Percentiles rank a stretch among this genome's conserved stretches.
phyloP scores from a whole-genome alignment of 1,139 yeast genomes.

The Saccharomycopsis hybrid region DNA sequence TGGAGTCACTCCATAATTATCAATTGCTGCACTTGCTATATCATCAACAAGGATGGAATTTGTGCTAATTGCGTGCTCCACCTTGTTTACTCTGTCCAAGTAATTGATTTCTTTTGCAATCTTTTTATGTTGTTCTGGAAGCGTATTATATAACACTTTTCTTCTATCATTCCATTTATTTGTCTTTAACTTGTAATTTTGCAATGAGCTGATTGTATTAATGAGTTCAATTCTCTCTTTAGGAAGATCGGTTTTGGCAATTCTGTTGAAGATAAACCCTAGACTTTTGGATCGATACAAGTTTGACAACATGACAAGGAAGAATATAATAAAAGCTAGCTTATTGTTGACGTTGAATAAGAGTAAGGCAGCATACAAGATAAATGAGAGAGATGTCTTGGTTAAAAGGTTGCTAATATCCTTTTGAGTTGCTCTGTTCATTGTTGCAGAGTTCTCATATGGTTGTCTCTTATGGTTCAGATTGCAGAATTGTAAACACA shows the following conservation, averaged over 20 bases:
- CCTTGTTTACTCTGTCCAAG: conserved; percentile 39
- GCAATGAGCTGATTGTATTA: conserved; percentile 47
- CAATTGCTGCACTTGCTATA: conserved; percentile 38
- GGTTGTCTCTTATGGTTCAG: too few species aligned
- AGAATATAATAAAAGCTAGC: conserved; percentile 27
- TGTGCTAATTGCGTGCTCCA: conserved; percentile 38
- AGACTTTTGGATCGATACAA: conserved; percentile 27
- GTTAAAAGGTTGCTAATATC: conserved; percentile 15
- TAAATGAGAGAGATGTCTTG: conserved; percentile 22
- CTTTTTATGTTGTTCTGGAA: conserved; percentile 52
- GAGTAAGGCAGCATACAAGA: conserved; percentile 22
- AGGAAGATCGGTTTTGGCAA: conserved; percentile 23
- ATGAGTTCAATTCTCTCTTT: conserved; percentile 35
- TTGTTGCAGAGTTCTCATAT: too few species aligned
- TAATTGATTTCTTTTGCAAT: conserved; percentile 52
- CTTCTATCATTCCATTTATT: conserved; percentile 41
- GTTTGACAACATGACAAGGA: conserved; percentile 28
- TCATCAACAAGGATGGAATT: conserved; percentile 43
- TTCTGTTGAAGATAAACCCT: conserved; percentile 23
- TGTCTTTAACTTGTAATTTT: conserved; percentile 38
- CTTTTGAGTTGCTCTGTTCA: not conserved
- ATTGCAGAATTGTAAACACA: too few species aligned
- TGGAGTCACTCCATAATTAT: conserved; percentile 37
- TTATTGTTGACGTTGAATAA: conserved; percentile 23
- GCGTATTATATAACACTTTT: conserved; percentile 38